phyloP scores from a whole-genome alignment of 805 yeast genomes.

The Lachancea sp. region DNA sequence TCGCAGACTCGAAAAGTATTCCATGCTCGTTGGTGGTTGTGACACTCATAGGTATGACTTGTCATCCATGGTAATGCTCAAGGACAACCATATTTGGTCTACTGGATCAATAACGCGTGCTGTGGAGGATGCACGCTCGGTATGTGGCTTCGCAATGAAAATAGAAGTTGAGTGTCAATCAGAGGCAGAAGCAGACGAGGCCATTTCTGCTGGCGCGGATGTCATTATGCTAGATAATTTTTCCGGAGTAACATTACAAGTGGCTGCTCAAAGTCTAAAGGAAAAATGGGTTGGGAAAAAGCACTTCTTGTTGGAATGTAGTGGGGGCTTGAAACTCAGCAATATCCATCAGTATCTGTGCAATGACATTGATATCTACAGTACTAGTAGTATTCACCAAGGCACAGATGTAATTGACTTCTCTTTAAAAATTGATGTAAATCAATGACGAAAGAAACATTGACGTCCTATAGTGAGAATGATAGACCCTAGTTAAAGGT shows the following conservation, averaged over 20 bases:
- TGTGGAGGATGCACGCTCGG: constrained; percentile 65
- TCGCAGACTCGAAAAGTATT: constrained; percentile 80
- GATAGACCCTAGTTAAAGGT: too few species aligned
- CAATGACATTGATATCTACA: constrained; percentile 79
- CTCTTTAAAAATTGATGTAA: constrained; percentile 60
- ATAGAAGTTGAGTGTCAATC: constrained; percentile 89
- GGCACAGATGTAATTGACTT: constrained; percentile 82
- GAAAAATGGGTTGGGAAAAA: constrained; percentile 43
- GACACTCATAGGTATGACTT: constrained; percentile 90
- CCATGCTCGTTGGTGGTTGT: constrained; percentile 93
- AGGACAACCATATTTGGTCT: constrained; percentile 89
- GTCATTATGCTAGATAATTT: constrained; percentile 93
- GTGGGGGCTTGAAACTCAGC: constrained; percentile 77
- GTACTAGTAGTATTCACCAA: constrained; percentile 88
- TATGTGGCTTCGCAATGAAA: constrained; percentile 82
- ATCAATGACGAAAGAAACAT: neutral
- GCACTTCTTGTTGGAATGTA: constrained; percentile 72
- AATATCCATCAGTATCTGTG: constrained; percentile 63
- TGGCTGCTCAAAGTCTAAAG: constrained; percentile 61
- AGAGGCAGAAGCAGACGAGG: constrained; percentile 84
- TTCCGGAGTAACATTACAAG: constrained; percentile 53
- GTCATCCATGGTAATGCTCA: constrained; percentile 91
- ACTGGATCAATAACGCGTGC: constrained; percentile 89
- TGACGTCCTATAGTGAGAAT: too few species aligned
- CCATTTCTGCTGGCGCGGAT: constrained; percentile 92